A percentile compares a stretch with the other conserved stretches of the same genome.
phyloP scores from a whole-genome alignment of 2,329 filamentous ascomycete species.

The Xylaria sp. region DNA sequence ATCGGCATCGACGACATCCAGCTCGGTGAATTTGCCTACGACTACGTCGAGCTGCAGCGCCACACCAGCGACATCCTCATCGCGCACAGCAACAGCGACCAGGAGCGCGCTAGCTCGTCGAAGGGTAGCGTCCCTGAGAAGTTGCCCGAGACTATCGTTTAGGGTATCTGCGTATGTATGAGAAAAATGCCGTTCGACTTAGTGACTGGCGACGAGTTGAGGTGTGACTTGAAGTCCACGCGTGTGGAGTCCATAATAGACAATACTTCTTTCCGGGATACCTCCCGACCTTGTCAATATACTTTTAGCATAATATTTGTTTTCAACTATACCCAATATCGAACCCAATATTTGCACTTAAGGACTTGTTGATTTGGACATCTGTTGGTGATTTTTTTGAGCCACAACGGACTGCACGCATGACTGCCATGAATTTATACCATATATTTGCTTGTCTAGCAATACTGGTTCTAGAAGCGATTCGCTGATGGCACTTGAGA shows the following conservation, averaged over 20 bases:
- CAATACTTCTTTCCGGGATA: constrained; percentile 7
- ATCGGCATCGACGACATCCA: constrained; percentile 77
- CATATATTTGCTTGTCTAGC: not conserved
- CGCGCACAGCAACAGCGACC: constrained; percentile 15
- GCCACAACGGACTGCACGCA: no score
- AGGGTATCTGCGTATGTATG: constrained; percentile 1
- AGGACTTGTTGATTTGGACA: no score
- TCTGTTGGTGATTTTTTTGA: no score
- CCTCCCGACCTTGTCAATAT: constrained; percentile 25
- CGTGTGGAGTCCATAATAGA: constrained; percentile 20
- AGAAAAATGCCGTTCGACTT: not conserved
- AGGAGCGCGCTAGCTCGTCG: constrained; percentile 40
- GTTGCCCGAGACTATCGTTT: constrained; percentile 34
- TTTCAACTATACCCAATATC: constrained; percentile 25
- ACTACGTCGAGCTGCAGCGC: constrained; percentile 77
- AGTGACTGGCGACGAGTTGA: constrained; percentile 2
- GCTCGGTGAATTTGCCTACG: constrained; percentile 85
- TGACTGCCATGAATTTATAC: not conserved
- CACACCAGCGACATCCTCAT: constrained; percentile 64
- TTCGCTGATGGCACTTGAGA: no score
- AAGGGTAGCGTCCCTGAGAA: constrained; percentile 47
- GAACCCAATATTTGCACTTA: no score
- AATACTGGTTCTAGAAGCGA: not conserved
- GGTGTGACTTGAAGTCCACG: constrained; percentile 12
- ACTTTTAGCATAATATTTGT: constrained; percentile 27